Evolutionary conservation across 202 grass and related monocot species (phyloP).

Genomic region (Saccharum hybrid): DNA sequence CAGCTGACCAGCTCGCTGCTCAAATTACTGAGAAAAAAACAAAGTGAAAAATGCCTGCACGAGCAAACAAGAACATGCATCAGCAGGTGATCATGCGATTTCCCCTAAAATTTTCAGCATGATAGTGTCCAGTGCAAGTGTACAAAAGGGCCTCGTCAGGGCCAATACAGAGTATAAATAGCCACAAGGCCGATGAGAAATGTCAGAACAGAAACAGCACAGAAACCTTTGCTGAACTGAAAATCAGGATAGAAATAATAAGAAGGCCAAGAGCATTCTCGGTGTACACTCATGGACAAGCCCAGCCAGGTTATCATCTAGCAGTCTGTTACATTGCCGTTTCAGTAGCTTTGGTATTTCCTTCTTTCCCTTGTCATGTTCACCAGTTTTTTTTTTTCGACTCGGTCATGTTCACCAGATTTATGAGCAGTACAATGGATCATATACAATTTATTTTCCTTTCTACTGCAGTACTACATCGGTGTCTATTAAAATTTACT

Average conservation of each 20-base stretch:
- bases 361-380: not conserved
- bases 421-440: not conserved
- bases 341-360: not conserved
- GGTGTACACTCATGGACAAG: constrained; percentile 3
- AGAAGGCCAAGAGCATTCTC: not conserved
- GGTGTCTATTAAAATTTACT: not conserved
- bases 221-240: not conserved
- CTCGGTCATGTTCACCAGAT: no score
- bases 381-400: no score
- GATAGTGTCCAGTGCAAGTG: not conserved
- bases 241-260: not conserved
- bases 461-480: no score
- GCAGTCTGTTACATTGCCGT: constrained; percentile 8
- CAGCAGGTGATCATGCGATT: not conserved
- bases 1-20: not conserved
- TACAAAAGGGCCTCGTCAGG: not conserved
- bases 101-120: constrained; percentile 6
- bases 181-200: constrained; percentile 1
- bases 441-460: not conserved
- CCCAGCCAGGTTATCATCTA: constrained; percentile 21
- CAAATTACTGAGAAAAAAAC: constrained; percentile 12
- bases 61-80: constrained; percentile 8
- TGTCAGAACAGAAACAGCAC: not conserved
- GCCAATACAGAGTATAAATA: constrained; percentile 37
- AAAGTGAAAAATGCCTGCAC: not conserved